phyloP scores from a whole-genome alignment of 306 rosid genomes.

The Vigna nakashimae region DNA sequence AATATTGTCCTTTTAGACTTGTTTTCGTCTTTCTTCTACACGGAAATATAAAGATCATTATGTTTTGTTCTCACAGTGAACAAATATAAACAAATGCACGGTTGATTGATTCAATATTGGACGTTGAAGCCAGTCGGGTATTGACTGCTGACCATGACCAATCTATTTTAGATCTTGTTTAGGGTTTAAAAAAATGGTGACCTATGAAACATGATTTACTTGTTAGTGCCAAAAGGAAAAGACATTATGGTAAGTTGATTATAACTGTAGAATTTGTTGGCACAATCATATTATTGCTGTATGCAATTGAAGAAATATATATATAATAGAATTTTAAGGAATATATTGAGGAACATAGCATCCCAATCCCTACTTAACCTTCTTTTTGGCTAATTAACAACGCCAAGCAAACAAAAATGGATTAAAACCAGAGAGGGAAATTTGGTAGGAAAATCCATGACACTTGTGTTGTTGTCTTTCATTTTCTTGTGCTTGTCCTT shows the following conservation, averaged over 20 bases:
- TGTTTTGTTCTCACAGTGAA: neutral
- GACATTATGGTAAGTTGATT: slow-evolving; percentile 18
- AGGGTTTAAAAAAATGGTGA: neutral
- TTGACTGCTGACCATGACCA: slow-evolving; percentile 44
- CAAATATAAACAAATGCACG: neutral
- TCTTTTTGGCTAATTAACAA: slow-evolving; percentile 18
- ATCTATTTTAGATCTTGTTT: slow-evolving; percentile 28
- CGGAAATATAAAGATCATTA: slow-evolving; percentile 5
- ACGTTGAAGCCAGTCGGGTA: slow-evolving; percentile 15
- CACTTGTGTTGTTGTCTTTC: slow-evolving; percentile 37
- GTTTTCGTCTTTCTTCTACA: slow-evolving; percentile 5
- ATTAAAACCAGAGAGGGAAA: neutral
- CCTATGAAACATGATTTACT: slow-evolving; percentile 23
- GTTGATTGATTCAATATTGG: slow-evolving; percentile 32
- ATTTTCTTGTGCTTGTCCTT: slow-evolving; percentile 37
- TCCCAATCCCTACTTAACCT: neutral
- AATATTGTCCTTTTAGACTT: neutral
- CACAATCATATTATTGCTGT: neutral
- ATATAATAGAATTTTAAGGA: neutral
- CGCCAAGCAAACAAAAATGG: slow-evolving; percentile 24
- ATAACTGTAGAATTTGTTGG: neutral
- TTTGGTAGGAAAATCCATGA: slow-evolving; percentile 30
- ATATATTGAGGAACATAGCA: neutral
- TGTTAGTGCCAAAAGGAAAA: slow-evolving; percentile 12
- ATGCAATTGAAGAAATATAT: neutral